Evolutionary conservation across 169 alveolate species (phyloP), one percentile per base, ranked within the genome.

Genomic region (Theileria parva): DNA sequence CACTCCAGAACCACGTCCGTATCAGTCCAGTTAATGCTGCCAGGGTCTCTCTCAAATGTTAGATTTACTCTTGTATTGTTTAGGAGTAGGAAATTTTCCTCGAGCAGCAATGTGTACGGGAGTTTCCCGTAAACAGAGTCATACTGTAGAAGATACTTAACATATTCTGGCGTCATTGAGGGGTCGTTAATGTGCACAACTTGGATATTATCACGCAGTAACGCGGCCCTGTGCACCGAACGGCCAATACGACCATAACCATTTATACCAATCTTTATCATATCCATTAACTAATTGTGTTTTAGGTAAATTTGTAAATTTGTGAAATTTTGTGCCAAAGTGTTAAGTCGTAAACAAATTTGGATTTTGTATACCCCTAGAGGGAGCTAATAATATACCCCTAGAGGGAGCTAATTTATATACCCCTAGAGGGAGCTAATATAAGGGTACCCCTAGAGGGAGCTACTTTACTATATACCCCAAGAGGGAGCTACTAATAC

Each of bases 181-280:
- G 99, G 99, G 87, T 98, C 99, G 92, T 97, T 97, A 88, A 98
- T 91, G 44, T 99, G 99, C 66, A 96, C 96, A 17, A 97, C 98
- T 83, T 88, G 92, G 21, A 86, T 72, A 53, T 23, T 63, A 48
- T 67, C 70, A 69, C 61, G 77, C 13, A 67, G 19, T 28, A 81
- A 68, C 61, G 98, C 95, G 3, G 99, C 99, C 73, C 99, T 96
- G 91, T 96, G 95, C 57, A 97, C 99, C 84, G 97, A 88, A 72
- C 99, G 97, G 51, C 99, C 99, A 87, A 98, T 97, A 83, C 99
- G 97, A 79, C 99, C 99, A 94, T 97, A 98, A 67, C 99, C 99
- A 92, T 98, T 98, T 92, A 97, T 97, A 50, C 99, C 99, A 59
- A 98, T 74, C 70, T 94, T 94, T 73, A 95, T 95, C 67, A 92